phyloP scores from a whole-genome alignment of 768 basidiomycete species.

The Lepiota brunneoincarnata region DNA sequence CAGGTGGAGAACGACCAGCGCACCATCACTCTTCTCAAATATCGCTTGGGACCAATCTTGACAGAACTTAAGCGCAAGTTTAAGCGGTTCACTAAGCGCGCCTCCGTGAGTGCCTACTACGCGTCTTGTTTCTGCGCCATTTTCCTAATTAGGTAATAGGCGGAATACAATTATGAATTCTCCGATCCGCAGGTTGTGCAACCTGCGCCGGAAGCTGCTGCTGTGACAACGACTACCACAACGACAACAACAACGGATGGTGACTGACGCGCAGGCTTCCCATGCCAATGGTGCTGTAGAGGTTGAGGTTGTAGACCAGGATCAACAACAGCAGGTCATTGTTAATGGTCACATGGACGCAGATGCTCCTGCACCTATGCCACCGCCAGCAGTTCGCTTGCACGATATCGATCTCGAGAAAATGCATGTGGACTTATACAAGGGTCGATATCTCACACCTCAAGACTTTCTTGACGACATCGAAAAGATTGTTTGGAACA shows the following conservation, averaged over 20 bases:
- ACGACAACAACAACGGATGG: slow-evolving; percentile 20
- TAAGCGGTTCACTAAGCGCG: slow-evolving; percentile 83
- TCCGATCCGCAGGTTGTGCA: slow-evolving; percentile 19
- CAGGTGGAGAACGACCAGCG: slow-evolving; percentile 83
- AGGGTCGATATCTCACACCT: slow-evolving; percentile 82
- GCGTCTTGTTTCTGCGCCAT: background rate
- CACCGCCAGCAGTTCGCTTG: slow-evolving; percentile 45
- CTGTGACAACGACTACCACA: slow-evolving; percentile 19
- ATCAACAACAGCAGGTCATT: slow-evolving; percentile 36
- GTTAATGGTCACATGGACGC: slow-evolving; percentile 14
- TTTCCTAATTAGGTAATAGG: slow-evolving; percentile 36
- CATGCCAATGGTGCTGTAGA: slow-evolving; percentile 47
- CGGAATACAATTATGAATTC: slow-evolving; percentile 66
- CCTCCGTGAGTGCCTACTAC: slow-evolving; percentile 49
- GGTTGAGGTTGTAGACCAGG: slow-evolving; percentile 37
- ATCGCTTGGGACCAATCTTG: slow-evolving; percentile 87
- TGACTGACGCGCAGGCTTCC: slow-evolving; percentile 24
- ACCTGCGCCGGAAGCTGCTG: slow-evolving; percentile 21
- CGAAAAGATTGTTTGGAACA: slow-evolving; percentile 77
- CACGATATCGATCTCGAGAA: slow-evolving; percentile 91
- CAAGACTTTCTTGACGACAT: slow-evolving; percentile 85
- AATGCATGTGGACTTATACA: slow-evolving; percentile 85
- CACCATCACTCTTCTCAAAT: slow-evolving; percentile 78
- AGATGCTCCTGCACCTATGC: background rate
- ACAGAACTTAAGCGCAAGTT: slow-evolving; percentile 90